phyloP scores from a whole-genome alignment of 805 yeast genomes.

The Metschnikowia colocasiae region DNA sequence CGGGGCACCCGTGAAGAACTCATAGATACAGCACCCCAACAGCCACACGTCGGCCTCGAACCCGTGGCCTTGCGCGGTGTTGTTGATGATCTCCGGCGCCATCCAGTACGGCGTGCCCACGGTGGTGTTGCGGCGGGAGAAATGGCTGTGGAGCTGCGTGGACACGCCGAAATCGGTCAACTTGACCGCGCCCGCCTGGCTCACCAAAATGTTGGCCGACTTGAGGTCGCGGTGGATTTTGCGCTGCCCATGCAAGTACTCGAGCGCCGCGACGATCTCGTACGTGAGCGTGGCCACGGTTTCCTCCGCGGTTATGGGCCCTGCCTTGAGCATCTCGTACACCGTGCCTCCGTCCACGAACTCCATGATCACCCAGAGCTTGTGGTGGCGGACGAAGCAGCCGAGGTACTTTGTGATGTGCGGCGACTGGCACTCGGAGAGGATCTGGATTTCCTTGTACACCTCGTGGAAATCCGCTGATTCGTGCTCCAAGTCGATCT shows the following conservation, averaged over 20 bases:
- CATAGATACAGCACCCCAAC: constrained; percentile 73
- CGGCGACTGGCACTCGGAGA: constrained; percentile 60
- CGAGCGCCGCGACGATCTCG: constrained; percentile 57
- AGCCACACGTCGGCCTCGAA: constrained; percentile 76
- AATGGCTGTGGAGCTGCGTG: constrained; percentile 40
- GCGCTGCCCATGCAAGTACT: constrained; percentile 64
- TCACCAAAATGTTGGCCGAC: constrained; percentile 39
- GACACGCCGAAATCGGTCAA: constrained; percentile 46
- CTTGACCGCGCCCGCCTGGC: constrained; percentile 37
- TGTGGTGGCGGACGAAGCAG: constrained; percentile 64
- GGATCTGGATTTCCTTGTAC: constrained; percentile 65
- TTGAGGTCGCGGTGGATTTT: constrained; percentile 65
- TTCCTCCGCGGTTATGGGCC: constrained; percentile 54
- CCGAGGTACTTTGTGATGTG: constrained; percentile 69
- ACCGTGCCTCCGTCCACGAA: constrained; percentile 76
- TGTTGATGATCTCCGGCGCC: constrained; percentile 59
- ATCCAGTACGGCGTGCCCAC: constrained; percentile 63
- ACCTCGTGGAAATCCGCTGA: constrained; percentile 62
- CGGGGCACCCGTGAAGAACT: constrained; percentile 68
- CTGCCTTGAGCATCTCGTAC: constrained; percentile 56
- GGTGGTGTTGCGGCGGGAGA: constrained; percentile 41
- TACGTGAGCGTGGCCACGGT: constrained; percentile 49
- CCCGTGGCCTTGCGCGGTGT: constrained; percentile 49
- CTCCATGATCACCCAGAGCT: constrained; percentile 81
- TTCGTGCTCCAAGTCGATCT: constrained; percentile 71